These are phyloP conservation scores for Rhizophora apiculata DNA, from an alignment of 345 rosid genomes.

Conservation along the genomic window DNA sequence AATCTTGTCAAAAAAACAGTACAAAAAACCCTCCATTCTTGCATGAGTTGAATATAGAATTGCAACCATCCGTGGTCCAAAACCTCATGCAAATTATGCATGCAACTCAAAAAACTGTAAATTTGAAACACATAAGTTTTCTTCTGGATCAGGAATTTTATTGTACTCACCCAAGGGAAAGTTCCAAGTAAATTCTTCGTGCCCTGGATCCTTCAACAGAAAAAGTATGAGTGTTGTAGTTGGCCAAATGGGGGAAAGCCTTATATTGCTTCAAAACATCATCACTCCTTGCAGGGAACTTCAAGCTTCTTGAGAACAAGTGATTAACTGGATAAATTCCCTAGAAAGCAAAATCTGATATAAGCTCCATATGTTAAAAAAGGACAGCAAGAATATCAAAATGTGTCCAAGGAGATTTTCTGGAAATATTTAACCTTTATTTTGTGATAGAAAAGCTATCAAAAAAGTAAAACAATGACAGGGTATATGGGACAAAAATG, in stretches of 20 bases:
- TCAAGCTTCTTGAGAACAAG: constrained; percentile 64
- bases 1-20: too few species aligned
- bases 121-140: background rate
- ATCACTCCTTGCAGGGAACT: constrained; percentile 66
- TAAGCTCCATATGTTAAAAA: background rate
- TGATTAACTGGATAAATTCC: constrained; percentile 68
- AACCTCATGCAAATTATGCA: background rate
- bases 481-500: background rate
- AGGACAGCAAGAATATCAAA: background rate
- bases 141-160: constrained; percentile 4
- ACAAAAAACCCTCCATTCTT: background rate
- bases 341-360: constrained; percentile 31
- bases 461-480: background rate
- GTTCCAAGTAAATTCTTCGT: constrained; percentile 84
- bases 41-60: background rate
- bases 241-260: constrained; percentile 56
- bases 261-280: constrained; percentile 44
- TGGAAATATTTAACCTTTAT: background rate
- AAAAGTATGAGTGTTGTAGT: constrained; percentile 35
- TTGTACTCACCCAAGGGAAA: constrained; percentile 78
- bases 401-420: background rate
- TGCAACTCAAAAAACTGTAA: background rate
- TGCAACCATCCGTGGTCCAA: background rate
- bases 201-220: constrained; percentile 33
- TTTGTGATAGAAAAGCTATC: background rate